Percentiles rank a stretch among this genome's conserved stretches.
Evolutionary conservation across 2,329 filamentous ascomycete genomes (phyloP).

Genomic region (Talaromyces sp.): DNA sequence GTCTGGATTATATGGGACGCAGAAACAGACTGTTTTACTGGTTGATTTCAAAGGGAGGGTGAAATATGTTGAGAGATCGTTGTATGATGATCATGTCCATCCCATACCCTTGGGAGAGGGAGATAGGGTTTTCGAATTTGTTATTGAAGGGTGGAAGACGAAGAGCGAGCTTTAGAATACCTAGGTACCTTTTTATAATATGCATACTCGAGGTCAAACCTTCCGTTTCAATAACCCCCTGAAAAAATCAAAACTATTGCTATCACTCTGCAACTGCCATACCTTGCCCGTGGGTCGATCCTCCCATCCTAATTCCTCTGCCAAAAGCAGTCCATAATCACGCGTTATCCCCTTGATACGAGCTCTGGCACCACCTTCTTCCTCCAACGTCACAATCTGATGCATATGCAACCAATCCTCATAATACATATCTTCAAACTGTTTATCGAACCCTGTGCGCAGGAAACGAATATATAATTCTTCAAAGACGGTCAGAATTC

Average conservation of each 20-base stretch:
- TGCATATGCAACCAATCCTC: slow-evolving; percentile 77
- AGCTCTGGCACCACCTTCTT: slow-evolving; percentile 68
- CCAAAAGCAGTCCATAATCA: slow-evolving; percentile 85
- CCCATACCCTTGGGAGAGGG: slow-evolving; percentile 43
- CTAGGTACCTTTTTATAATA: neutral
- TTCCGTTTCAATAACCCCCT: slow-evolving; percentile 80
- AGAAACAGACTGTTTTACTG: slow-evolving; percentile 59
- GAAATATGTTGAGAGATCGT: slow-evolving; percentile 58
- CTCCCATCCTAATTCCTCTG: slow-evolving; percentile 71
- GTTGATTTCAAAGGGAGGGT: slow-evolving; percentile 52
- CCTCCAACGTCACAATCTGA: slow-evolving; percentile 70
- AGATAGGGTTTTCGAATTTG: slow-evolving; percentile 41
- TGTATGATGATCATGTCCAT: slow-evolving; percentile 51
- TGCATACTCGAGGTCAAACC: slow-evolving; percentile 29
- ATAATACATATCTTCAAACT: slow-evolving; percentile 75
- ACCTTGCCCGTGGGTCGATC: slow-evolving; percentile 70
- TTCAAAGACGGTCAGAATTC: slow-evolving; percentile 74
- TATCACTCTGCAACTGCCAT: slow-evolving; percentile 87
- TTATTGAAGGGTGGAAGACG: slow-evolving; percentile 19
- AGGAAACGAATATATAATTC: slow-evolving; percentile 70
- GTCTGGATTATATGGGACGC: slow-evolving; percentile 57
- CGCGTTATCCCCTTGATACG: slow-evolving; percentile 78
- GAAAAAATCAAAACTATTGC: slow-evolving; percentile 98
- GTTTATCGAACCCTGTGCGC: slow-evolving; percentile 64
- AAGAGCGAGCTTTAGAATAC: neutral